Base-by-base conservation (phyloP, 2,329 filamentous ascomycete genomes). In the Akanthomyces lecanii region DNA sequence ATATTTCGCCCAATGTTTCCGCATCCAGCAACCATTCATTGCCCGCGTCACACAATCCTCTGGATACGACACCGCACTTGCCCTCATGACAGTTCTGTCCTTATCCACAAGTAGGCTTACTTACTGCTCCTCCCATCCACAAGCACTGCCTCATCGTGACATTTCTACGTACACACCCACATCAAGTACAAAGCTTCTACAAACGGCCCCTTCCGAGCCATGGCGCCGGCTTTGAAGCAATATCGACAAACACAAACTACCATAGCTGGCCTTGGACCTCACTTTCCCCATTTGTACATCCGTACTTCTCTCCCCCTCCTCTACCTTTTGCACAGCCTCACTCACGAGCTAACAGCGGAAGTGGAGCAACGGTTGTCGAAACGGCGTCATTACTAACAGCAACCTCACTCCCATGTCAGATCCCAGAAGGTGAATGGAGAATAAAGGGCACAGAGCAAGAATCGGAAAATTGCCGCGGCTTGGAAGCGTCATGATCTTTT, bases 141-240 rank as follows among this genome's bases (percentile, higher is more conserved):
- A 11, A 51, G 56, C 56, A 59, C 56, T 59, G 56, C 56, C 56
- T 59, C 56, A 42, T 59, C 56, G 33, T 42, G 45, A 59, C 18
- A 28, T 59, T 58, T 30, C 16, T 59, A 51, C 45, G 1, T 30
- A 40, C 56, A 59, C 56, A 5, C 56, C 56, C 56, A 23, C n/a
- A 10, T n/a, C 30, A n/a, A 28, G 33, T 23, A 47, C 42, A 36
- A 18, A 44, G 55, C 44, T 58, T 28, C 16, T 55, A 36, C 33
- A 36, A 10, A 54, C 36, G 18, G 48, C 16, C 16, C 12, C n/a
- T 18, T 1, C 8, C 53, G 44, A 30, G 53, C 23, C 53, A 44
- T 38, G 23, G 38, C 52, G 36, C 18, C 21, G 28, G 28, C n/a
- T n/a, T 25, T n/a, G 5, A 18, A 38, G 50, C 33, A 38, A 25